phyloP scores from a whole-genome alignment of 1,139 yeast species.

The Saccharomyces pastorianus region DNA sequence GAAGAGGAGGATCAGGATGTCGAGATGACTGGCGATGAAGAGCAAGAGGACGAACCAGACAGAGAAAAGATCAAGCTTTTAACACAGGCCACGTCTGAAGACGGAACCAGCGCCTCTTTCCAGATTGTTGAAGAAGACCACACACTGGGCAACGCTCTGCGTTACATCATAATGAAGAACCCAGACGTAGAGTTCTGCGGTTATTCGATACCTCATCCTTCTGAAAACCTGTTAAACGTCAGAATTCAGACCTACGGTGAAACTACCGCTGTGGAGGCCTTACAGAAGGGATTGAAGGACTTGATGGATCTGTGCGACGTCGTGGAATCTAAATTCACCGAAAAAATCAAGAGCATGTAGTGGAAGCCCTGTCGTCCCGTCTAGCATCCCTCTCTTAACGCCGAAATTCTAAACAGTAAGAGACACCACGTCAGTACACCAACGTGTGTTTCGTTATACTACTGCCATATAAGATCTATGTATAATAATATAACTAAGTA shows the following conservation, averaged over 20 bases:
- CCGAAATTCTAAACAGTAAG: not conserved
- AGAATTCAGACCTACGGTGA: conserved; percentile 91
- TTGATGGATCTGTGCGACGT: conserved; percentile 75
- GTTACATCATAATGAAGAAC: conserved; percentile 93
- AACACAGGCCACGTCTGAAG: conserved; percentile 80
- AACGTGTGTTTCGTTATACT: not conserved
- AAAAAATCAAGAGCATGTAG: conserved; percentile 42
- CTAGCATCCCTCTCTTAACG: not conserved
- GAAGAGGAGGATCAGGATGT: conserved; percentile 8
- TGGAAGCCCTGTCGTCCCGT: not conserved
- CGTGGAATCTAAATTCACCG: conserved; percentile 70
- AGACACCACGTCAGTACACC: not conserved
- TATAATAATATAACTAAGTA: not conserved
- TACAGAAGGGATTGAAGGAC: conserved; percentile 85
- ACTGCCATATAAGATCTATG: not conserved
- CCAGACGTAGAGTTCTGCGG: conserved; percentile 98
- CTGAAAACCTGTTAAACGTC: conserved; percentile 80
- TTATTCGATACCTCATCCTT: conserved; percentile 97
- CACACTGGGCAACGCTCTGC: conserved; percentile 85
- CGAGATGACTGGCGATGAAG: conserved; percentile 21
- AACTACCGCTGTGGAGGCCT: conserved; percentile 84
- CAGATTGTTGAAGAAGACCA: conserved; percentile 91
- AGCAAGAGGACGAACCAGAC: conserved; percentile 33
- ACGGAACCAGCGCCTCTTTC: conserved; percentile 91
- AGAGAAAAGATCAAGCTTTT: conserved; percentile 41